Evolutionary conservation across 495 filamentous ascomycete genomes (phyloP).

Genomic region (Xylaria cubensis): DNA sequence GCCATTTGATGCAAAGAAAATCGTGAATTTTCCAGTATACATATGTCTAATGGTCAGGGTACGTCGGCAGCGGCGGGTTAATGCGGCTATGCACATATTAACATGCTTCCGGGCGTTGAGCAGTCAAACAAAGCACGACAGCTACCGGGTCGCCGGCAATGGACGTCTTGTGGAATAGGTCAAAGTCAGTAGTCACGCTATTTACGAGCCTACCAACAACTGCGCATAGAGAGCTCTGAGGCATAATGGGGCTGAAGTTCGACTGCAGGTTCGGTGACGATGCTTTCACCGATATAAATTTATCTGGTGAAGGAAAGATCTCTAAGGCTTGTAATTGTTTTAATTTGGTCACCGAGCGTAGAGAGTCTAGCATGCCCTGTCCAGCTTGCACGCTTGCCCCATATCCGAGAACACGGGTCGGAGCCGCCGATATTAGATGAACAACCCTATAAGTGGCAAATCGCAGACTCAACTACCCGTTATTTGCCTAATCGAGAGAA

Average conservation of each 20-base stretch:
- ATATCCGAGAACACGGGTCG: too few species aligned
- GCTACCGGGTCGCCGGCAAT: conserved; percentile 37
- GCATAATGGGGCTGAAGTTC: conserved; percentile 62
- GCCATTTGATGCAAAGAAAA: conserved; percentile 41
- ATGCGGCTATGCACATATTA: too few species aligned
- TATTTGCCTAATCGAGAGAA: too few species aligned
- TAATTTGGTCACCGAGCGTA: conserved; percentile 49
- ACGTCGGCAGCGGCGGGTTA: neutral
- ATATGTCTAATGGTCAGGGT: conserved; percentile 44
- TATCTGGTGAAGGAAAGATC: conserved; percentile 44
- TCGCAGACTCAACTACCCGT: too few species aligned
- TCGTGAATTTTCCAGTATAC: conserved; percentile 33
- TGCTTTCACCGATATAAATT: conserved; percentile 64
- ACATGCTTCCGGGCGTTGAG: neutral
- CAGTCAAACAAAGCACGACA: conserved; percentile 36
- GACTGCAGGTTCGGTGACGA: conserved; percentile 61
- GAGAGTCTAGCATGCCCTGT: conserved; percentile 54
- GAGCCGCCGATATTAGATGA: too few species aligned
- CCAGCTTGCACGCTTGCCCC: conserved; percentile 49
- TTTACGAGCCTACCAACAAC: conserved; percentile 55
- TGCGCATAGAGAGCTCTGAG: conserved; percentile 58
- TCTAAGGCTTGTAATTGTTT: conserved; percentile 22
- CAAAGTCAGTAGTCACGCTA: conserved; percentile 39
- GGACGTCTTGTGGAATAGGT: conserved; percentile 32
- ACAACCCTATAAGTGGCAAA: too few species aligned